Percentiles rank a stretch among this genome's conserved stretches.
These are phyloP conservation scores for Phytophthora melonis DNA, from an alignment of 352 stramenopile species.

Conservation along the genomic window DNA sequence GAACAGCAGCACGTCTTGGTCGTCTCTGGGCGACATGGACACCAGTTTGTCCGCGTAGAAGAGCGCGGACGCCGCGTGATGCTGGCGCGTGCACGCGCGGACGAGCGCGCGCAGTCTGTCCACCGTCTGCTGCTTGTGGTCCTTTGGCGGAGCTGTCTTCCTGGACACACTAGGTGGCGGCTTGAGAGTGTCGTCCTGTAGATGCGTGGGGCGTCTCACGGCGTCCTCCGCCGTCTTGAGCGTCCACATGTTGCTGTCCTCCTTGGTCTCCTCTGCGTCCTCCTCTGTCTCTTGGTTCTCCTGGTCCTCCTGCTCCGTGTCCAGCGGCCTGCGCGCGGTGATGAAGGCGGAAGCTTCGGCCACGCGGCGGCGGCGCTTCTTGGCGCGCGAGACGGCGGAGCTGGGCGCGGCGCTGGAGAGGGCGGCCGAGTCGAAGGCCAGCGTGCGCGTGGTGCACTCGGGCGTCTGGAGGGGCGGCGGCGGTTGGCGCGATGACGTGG, in stretches of 20 bases:
- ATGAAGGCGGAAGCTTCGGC: constrained; percentile 39
- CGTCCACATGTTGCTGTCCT: constrained; percentile 24
- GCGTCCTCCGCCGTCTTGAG: constrained; percentile 9
- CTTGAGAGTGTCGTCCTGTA: constrained; percentile 17
- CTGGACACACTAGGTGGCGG: neutral
- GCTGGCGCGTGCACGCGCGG: constrained; percentile 53
- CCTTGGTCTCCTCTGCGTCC: constrained; percentile 1
- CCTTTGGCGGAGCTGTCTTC: too few species aligned
- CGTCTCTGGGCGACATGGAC: constrained; percentile 58
- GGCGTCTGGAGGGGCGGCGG: constrained; percentile 51
- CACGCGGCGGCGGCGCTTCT: constrained; percentile 55
- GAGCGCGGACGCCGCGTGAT: constrained; percentile 64
- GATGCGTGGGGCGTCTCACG: constrained; percentile 8
- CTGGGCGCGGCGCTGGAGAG: constrained; percentile 32
- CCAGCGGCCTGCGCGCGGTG: constrained; percentile 28
- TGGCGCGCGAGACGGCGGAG: constrained; percentile 31
- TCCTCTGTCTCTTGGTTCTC: neutral
- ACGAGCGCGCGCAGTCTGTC: constrained; percentile 56
- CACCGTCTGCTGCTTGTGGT: constrained; percentile 9
- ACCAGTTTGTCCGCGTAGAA: constrained; percentile 87
- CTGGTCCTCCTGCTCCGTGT: constrained; percentile 3
- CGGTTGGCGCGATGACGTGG: constrained; percentile 27
- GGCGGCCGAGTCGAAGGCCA: constrained; percentile 51
- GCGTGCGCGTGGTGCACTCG: constrained; percentile 50
- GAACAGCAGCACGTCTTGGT: constrained; percentile 77